phyloP scores from a whole-genome alignment of 2,329 filamentous ascomycete species.

The Aureobasidium zeae region DNA sequence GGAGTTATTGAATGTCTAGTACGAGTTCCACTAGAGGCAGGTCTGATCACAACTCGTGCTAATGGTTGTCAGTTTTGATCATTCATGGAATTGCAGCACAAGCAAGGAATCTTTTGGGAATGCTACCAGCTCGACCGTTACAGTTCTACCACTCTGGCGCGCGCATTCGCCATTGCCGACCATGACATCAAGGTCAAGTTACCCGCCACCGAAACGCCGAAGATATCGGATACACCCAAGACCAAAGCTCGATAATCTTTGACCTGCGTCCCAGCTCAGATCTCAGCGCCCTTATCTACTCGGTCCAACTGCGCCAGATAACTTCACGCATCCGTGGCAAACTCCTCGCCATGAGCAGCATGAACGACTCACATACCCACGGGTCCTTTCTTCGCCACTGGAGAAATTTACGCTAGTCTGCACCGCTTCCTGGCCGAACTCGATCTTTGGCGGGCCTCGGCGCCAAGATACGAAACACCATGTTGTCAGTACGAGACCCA shows the following conservation, averaged over 20 bases:
- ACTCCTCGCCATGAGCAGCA: conserved; percentile 27
- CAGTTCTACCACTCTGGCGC: conserved; percentile 34
- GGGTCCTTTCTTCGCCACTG: not conserved
- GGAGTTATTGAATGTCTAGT: conserved; percentile 34
- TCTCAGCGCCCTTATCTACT: conserved; percentile 33
- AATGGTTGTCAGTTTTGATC: too few relatives aligned
- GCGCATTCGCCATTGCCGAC: conserved; percentile 37
- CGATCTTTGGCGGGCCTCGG: conserved; percentile 29
- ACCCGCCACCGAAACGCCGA: too few relatives aligned
- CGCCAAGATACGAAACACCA: conserved; percentile 29
- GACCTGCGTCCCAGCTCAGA: conserved; percentile 24
- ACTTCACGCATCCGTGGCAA: conserved; percentile 33
- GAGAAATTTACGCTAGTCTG: conserved; percentile 2
- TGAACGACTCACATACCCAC: conserved; percentile 6
- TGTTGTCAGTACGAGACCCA: conserved; percentile 36
- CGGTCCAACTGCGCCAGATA: conserved; percentile 33
- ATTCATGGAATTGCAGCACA: too few relatives aligned
- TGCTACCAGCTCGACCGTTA: conserved; percentile 40
- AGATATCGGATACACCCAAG: too few relatives aligned
- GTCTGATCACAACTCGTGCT: too few relatives aligned
- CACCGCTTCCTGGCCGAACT: conserved; percentile 23
- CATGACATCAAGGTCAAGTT: conserved; percentile 31
- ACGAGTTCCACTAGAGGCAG: too few relatives aligned
- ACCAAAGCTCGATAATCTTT: conserved; percentile 27
- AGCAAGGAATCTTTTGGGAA: conserved; percentile 37